phyloP scores from a whole-genome alignment of 1,284 basidiomycete genomes.

The Earliella scabrosa region DNA sequence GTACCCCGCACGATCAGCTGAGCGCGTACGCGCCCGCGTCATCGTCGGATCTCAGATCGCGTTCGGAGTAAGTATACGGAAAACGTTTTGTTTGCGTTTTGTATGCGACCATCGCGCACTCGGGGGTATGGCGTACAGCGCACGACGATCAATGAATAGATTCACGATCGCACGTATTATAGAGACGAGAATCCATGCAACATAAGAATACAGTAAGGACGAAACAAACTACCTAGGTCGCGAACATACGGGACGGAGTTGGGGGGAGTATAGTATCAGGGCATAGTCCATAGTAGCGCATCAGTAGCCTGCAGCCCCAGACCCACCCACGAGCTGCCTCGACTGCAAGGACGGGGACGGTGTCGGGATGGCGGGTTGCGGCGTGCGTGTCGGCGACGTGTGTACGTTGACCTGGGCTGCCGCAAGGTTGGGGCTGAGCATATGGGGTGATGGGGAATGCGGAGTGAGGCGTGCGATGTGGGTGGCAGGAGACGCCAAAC shows the following conservation, averaged over 20 bases:
- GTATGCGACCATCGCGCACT: no score
- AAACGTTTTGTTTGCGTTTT: no score
- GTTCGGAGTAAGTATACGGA: no score
- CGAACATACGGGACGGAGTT: constrained; percentile 23
- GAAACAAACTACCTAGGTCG: constrained; percentile 19
- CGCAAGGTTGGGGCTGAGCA: constrained; percentile 54
- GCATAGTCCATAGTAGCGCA: constrained; percentile 15
- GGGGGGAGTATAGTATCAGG: constrained; percentile 12
- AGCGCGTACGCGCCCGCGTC: constrained; percentile 15
- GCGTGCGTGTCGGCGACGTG: constrained; percentile 57
- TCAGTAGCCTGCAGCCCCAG: constrained; percentile 48
- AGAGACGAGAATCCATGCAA: constrained; percentile 18
- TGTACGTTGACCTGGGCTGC: constrained; percentile 43
- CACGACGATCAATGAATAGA: background rate
- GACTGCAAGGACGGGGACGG: constrained; percentile 68
- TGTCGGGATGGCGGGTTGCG: constrained; percentile 53
- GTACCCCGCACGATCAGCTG: constrained; percentile 20
- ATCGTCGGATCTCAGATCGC: constrained; percentile 6
- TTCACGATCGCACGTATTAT: constrained; percentile 18
- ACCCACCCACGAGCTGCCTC: constrained; percentile 53
- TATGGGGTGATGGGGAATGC: constrained; percentile 56
- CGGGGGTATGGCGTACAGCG: no score
- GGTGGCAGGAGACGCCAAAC: constrained; percentile 29
- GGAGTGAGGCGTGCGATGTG: constrained; percentile 36
- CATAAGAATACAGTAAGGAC: constrained; percentile 26